Evolutionary conservation across 805 yeast species (phyloP).

Genomic region (Candida ipomoeae): DNA sequence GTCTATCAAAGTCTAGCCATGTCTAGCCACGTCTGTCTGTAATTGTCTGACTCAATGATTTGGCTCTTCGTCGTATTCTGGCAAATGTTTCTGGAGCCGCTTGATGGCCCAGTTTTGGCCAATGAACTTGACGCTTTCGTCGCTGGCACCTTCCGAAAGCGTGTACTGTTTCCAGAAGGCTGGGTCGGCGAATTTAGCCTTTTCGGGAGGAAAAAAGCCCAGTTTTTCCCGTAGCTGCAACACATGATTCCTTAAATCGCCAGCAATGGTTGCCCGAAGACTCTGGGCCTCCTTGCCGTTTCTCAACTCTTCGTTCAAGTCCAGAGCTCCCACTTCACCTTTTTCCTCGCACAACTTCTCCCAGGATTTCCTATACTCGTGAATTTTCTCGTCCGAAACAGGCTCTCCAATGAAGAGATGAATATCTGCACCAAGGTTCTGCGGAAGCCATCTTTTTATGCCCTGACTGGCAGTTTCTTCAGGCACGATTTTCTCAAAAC

Average conservation of each 20-base stretch:
- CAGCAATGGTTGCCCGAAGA: constrained; percentile 70
- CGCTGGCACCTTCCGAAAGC: constrained; percentile 57
- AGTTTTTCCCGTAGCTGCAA: constrained; percentile 39
- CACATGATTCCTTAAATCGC: constrained; percentile 61
- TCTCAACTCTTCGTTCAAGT: constrained; percentile 58
- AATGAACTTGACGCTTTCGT: constrained; percentile 63
- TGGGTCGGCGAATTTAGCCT: constrained; percentile 62
- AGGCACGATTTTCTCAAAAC: constrained; percentile 84
- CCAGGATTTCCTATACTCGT: constrained; percentile 68
- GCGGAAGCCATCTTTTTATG: constrained; percentile 56
- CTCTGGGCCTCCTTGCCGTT: constrained; percentile 59
- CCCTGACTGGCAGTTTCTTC: constrained; percentile 59
- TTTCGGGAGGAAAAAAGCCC: constrained; percentile 56
- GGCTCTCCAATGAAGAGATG: constrained; percentile 70
- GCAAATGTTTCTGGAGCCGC: constrained; percentile 55
- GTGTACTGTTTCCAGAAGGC: constrained; percentile 74
- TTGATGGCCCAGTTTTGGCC: constrained; percentile 84
- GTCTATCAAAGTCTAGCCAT: neutral
- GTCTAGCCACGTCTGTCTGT: too few relatives aligned
- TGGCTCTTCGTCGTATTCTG: constrained; percentile 8
- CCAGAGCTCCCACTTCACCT: constrained; percentile 51
- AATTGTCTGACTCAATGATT: too few relatives aligned
- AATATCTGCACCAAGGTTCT: constrained; percentile 62
- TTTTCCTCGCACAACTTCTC: constrained; percentile 51
- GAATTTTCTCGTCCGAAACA: constrained; percentile 56